phyloP scores from a whole-genome alignment of 371 early-diverging fungal species.

The Mucor irregularis region DNA sequence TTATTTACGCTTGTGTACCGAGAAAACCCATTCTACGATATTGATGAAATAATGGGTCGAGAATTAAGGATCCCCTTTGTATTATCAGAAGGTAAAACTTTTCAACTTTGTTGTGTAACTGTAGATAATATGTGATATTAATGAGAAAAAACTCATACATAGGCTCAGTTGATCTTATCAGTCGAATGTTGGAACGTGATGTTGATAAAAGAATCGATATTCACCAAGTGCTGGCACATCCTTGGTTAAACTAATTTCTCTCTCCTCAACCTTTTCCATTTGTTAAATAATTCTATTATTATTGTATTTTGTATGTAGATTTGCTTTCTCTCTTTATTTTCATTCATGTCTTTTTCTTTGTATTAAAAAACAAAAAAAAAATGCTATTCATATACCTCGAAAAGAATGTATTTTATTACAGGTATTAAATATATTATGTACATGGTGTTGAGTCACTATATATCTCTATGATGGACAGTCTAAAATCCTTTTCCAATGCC shows the following conservation, averaged over 20 bases:
- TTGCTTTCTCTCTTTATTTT: background rate
- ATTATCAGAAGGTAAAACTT: constrained; percentile 57
- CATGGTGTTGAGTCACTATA: too few relatives aligned
- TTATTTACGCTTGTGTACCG: constrained; percentile 80
- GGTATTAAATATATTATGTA: too few relatives aligned
- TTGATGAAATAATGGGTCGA: constrained; percentile 71
- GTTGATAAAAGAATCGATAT: constrained; percentile 54
- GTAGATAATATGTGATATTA: background rate
- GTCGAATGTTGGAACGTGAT: constrained; percentile 57
- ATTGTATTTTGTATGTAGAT: background rate
- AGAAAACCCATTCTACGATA: constrained; percentile 81
- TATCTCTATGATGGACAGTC: background rate
- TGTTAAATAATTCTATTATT: too few relatives aligned
- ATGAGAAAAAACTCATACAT: too few relatives aligned
- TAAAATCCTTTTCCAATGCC: constrained; percentile 51
- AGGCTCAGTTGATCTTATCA: constrained; percentile 58
- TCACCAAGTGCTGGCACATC: constrained; percentile 55
- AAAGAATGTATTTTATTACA: background rate
- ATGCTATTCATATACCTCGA: background rate
- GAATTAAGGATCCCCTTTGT: constrained; percentile 69
- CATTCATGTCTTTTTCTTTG: background rate
- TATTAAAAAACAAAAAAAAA: constrained; percentile 2
- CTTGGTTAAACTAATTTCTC: constrained; percentile 45
- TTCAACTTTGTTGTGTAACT: background rate
- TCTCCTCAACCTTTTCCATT: too few relatives aligned